These are phyloP conservation scores for Fusarium sterilihyphosum DNA, from an alignment of 2,329 filamentous ascomycete genomes.

Conservation along the genomic window DNA sequence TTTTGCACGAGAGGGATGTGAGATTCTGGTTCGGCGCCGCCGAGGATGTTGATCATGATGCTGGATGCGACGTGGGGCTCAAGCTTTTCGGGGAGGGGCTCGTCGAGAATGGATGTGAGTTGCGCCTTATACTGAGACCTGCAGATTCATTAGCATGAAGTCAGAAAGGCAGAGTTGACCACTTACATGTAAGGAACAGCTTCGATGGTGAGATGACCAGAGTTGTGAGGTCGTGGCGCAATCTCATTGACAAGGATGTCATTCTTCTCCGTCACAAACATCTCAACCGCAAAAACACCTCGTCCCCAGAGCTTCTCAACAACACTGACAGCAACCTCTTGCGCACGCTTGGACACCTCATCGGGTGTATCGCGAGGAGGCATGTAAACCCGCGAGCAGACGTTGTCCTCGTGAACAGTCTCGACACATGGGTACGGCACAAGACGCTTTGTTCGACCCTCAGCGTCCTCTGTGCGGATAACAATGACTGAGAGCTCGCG, in stretches of 20 bases:
- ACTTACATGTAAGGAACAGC: slow-evolving; percentile 74
- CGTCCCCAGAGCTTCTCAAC: slow-evolving; percentile 84
- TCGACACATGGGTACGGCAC: slow-evolving; percentile 90
- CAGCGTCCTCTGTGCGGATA: slow-evolving; percentile 81
- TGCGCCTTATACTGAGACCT: slow-evolving; percentile 91
- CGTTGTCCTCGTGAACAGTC: slow-evolving; percentile 93
- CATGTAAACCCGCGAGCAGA: slow-evolving; percentile 92
- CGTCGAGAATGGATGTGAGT: slow-evolving; percentile 81
- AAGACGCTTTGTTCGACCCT: slow-evolving; percentile 58
- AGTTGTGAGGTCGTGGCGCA: slow-evolving; percentile 85
- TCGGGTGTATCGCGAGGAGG: slow-evolving; percentile 84
- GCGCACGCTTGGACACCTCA: slow-evolving; percentile 73
- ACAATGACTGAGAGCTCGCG: slow-evolving; percentile 96
- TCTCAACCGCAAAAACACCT: slow-evolving; percentile 95
- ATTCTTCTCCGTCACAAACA: slow-evolving; percentile 84
- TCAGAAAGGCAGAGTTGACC: fast-evolving
- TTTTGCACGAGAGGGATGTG: slow-evolving; percentile 64
- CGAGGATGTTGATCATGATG: slow-evolving; percentile 86
- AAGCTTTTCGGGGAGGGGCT: slow-evolving; percentile 65
- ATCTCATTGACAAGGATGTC: slow-evolving; percentile 86
- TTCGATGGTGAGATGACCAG: slow-evolving; percentile 95
- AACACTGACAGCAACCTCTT: slow-evolving; percentile 55
- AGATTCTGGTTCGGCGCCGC: slow-evolving; percentile 71
- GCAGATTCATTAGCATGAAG: fast-evolving
- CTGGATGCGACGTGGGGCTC: slow-evolving; percentile 67